Conservation (phyloP, 805 yeast species). For the Scheffersomyces amazonensis region DNA sequence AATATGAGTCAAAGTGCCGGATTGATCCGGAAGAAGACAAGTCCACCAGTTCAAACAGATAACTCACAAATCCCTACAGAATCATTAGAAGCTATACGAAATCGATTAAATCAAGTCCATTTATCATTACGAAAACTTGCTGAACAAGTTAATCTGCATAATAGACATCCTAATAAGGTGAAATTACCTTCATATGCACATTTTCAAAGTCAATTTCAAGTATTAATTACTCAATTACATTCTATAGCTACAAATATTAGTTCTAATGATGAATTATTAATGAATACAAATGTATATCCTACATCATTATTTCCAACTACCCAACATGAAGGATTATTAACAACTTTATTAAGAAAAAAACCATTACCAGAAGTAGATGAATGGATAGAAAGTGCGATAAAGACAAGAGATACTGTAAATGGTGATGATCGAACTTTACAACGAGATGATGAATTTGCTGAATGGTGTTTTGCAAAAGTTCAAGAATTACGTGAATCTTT, state of each 20-base stretch:
- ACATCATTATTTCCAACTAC: conserved; percentile 80
- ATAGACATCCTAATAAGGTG: conserved; percentile 33
- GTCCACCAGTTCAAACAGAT: conserved; percentile 7
- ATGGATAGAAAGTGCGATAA: conserved; percentile 58
- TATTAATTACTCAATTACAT: conserved; percentile 75
- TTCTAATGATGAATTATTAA: conserved; percentile 55
- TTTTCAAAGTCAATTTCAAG: conserved; percentile 80
- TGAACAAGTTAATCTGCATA: conserved; percentile 35
- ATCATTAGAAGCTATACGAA: conserved; percentile 38
- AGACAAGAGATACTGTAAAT: conserved; percentile 10
- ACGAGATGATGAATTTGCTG: conserved; percentile 63
- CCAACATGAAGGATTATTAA: conserved; percentile 76
- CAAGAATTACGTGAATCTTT: conserved; percentile 53
- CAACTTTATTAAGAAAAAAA: conserved; percentile 84
- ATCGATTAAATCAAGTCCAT: conserved; percentile 40
- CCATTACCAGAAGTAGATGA: conserved; percentile 85
- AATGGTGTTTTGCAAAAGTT: conserved; percentile 61
- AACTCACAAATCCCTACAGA: conserved; percentile 30
- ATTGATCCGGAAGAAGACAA: neutral
- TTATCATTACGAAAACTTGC: conserved; percentile 35
- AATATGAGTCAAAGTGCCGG: neutral
- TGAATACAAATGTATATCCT: conserved; percentile 77
- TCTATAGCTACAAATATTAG: conserved; percentile 72
- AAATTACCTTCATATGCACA: conserved; percentile 52
- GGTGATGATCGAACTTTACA: conserved; percentile 6